Evolutionary conservation across 441 rosid genomes (phyloP).

Genomic region (Adansonia madagascariensis): DNA sequence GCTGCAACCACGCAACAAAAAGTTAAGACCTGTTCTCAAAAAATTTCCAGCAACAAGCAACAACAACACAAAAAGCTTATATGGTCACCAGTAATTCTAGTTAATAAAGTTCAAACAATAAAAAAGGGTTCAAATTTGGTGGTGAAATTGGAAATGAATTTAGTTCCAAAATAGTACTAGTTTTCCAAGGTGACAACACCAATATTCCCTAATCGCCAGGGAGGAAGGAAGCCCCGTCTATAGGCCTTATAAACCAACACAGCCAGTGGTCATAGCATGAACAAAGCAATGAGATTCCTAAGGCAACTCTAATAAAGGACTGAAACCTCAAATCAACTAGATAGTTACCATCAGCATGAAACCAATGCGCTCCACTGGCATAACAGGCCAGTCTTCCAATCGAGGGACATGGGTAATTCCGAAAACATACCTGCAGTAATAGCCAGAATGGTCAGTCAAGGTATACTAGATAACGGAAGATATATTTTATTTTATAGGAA

Average conservation of each 20-base stretch:
- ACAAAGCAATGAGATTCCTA: background rate
- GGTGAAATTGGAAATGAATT: background rate
- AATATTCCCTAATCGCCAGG: background rate
- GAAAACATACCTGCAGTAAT: conserved; percentile 50
- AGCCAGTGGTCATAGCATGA: background rate
- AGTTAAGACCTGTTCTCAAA: too few species aligned
- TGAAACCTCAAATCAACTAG: background rate
- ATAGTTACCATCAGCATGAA: conserved; percentile 49
- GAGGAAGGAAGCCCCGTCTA: background rate
- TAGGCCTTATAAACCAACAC: background rate
- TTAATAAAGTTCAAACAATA: background rate
- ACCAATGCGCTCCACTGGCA: conserved; percentile 57
- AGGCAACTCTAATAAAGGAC: background rate
- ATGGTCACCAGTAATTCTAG: background rate
- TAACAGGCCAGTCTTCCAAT: conserved; percentile 64
- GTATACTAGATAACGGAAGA: background rate
- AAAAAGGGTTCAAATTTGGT: background rate
- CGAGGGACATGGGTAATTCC: conserved; percentile 57
- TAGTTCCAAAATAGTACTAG: background rate
- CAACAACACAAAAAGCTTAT: background rate
- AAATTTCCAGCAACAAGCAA: background rate
- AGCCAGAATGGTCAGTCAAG: background rate
- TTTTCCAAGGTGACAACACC: too few species aligned
- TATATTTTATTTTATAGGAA: background rate
- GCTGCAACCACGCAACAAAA: conserved; percentile 36